A percentile compares a stretch with the other conserved stretches of the same genome.
phyloP scores from a whole-genome alignment of 345 rosid species.

The Capsella bursapastoris region DNA sequence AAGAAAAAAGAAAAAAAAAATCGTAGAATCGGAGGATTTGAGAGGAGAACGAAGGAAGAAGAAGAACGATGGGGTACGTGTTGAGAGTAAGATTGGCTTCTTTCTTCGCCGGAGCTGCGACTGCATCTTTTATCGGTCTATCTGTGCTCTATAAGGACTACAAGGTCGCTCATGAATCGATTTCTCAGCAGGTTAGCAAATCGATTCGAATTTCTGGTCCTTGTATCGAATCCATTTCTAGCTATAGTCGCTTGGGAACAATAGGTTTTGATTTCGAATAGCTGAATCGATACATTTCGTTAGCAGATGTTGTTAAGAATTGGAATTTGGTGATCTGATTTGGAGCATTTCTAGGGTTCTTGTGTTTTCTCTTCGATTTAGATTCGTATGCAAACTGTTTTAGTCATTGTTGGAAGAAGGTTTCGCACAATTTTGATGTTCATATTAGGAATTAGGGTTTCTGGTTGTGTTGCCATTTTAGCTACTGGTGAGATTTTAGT shows the following conservation, averaged over 20 bases:
- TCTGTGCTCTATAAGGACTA: constrained; percentile 82
- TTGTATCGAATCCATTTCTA: constrained; percentile 19
- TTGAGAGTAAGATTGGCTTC: constrained; percentile 91
- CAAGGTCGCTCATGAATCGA: constrained; percentile 77
- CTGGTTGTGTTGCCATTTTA: constrained; percentile 13
- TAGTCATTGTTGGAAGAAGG: not conserved
- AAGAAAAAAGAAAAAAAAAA: not conserved
- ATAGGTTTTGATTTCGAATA: not conserved
- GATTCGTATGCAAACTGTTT: not conserved
- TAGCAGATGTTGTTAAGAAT: not conserved
- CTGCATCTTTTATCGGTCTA: constrained; percentile 78
- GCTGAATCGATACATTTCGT: constrained; percentile 24
- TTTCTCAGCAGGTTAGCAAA: constrained; percentile 69
- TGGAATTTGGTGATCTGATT: not conserved
- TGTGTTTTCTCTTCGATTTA: not conserved
- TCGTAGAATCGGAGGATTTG: constrained; percentile 27
- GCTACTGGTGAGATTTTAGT: not conserved
- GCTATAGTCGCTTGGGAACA: not conserved
- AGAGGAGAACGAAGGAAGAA: not conserved
- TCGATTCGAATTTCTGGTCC: constrained; percentile 5
- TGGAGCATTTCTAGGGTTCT: constrained; percentile 31
- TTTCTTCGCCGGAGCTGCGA: constrained; percentile 88
- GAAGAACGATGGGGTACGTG: constrained; percentile 75
- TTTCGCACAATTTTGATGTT: not conserved
- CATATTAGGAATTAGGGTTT: constrained; percentile 22